Conservation (phyloP, 2,329 filamentous ascomycete species). For the Phyllosticta citriasiana region DNA sequence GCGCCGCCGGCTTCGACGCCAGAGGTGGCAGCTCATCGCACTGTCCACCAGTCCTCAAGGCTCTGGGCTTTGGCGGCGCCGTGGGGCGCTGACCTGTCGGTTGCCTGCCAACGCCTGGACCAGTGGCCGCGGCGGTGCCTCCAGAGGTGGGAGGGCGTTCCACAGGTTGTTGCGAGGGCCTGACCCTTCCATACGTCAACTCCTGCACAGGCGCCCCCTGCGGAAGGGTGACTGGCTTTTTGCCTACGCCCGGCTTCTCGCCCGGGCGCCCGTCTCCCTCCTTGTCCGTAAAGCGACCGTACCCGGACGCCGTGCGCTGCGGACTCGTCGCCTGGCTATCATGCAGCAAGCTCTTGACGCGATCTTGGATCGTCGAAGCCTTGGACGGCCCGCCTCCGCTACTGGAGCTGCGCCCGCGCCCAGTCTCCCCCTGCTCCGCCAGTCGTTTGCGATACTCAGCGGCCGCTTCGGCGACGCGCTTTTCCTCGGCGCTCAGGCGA, state of each 20-base stretch:
- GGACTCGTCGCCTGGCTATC: constrained; percentile 53
- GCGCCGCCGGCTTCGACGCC: constrained; percentile 2
- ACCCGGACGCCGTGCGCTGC: constrained; percentile 73
- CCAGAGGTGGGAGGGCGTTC: not conserved
- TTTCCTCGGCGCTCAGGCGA: constrained; percentile 76
- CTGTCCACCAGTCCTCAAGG: constrained; percentile 40
- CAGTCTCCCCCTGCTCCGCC: constrained; percentile 46
- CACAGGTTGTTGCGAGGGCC: constrained; percentile 10
- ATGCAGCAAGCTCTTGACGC: constrained; percentile 74
- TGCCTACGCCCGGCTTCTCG: constrained; percentile 5
- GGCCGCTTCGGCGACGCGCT: constrained; percentile 76
- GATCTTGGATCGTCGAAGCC: constrained; percentile 81
- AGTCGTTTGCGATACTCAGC: constrained; percentile 77
- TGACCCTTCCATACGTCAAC: constrained; percentile 13
- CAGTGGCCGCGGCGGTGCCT: constrained; percentile 12
- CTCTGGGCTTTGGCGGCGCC: constrained; percentile 52
- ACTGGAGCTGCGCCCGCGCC: constrained; percentile 26
- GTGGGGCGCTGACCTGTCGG: constrained; percentile 26
- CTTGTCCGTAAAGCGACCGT: constrained; percentile 69
- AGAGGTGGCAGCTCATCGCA: constrained; percentile 19
- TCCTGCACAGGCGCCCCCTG: constrained; percentile 3
- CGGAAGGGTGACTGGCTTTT: not conserved
- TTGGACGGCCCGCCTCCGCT: constrained; percentile 30
- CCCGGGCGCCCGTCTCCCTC: not conserved
- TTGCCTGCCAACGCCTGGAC: constrained; percentile 14